A percentile compares a stretch with the other conserved stretches of the same genome.
phyloP scores from a whole-genome alignment of 805 yeast species.

The Cyberlindnera maclurae region DNA sequence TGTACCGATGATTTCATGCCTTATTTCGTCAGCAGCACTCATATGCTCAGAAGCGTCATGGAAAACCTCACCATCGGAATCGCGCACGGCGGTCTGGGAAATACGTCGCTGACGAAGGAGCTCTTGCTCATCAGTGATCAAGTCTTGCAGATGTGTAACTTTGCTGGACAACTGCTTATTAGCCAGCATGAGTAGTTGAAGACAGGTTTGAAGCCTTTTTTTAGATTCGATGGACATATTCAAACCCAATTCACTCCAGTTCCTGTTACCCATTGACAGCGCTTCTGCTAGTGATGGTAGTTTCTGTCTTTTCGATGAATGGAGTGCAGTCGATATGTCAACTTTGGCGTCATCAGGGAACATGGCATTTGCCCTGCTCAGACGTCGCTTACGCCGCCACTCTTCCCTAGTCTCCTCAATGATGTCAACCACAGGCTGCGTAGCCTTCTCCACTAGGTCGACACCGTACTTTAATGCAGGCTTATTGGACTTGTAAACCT shows the following conservation, averaged over 20 bases:
- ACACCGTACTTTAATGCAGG: slow-evolving; percentile 52
- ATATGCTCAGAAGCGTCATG: slow-evolving; percentile 27
- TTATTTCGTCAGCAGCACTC: slow-evolving; percentile 35
- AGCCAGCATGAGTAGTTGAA: slow-evolving; percentile 75
- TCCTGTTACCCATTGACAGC: slow-evolving; percentile 28
- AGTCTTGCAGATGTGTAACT: slow-evolving; percentile 54
- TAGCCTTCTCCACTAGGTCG: slow-evolving; percentile 49
- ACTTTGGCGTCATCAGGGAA: slow-evolving; percentile 23
- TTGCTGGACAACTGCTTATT: slow-evolving; percentile 67
- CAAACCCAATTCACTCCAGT: slow-evolving; percentile 28
- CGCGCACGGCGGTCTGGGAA: slow-evolving; percentile 3
- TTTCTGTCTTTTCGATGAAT: slow-evolving; percentile 22
- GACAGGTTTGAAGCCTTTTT: slow-evolving; percentile 66
- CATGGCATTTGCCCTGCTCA: slow-evolving; percentile 22
- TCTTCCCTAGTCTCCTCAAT: slow-evolving; percentile 31
- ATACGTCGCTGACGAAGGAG: slow-evolving; percentile 4
- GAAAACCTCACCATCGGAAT: slow-evolving; percentile 24
- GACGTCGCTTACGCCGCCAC: slow-evolving; percentile 33
- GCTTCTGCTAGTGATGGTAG: slow-evolving; percentile 31
- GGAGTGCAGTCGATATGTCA: slow-evolving; percentile 7
- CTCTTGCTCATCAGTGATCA: slow-evolving; percentile 41
- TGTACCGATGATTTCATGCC: slow-evolving; percentile 79
- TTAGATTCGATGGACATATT: slow-evolving; percentile 62
- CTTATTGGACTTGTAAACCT: slow-evolving; percentile 33
- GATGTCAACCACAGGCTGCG: slow-evolving; percentile 43